Percentiles rank a stretch among this genome's conserved stretches.
Evolutionary conservation across 768 basidiomycete genomes (phyloP).

Genomic region (Auricularia heimuer): DNA sequence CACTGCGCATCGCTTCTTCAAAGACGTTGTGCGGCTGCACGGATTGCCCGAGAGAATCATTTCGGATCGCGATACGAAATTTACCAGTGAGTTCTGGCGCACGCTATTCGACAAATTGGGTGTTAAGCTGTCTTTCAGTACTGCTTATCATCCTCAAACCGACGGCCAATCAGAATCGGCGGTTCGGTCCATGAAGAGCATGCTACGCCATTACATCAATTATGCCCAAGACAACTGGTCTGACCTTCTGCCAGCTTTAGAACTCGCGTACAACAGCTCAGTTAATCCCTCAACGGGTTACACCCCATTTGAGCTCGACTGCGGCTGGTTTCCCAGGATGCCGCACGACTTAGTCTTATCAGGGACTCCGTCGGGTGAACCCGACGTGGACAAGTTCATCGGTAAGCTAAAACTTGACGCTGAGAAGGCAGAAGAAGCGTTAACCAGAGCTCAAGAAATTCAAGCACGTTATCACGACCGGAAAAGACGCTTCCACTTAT

Average conservation of each 20-base stretch:
- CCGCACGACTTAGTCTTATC: not conserved
- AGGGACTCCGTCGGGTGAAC: slow-evolving; percentile 8
- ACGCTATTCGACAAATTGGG: slow-evolving; percentile 14
- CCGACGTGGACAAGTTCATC: not conserved
- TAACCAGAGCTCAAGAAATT: slow-evolving; percentile 11
- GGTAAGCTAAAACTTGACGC: slow-evolving; percentile 12
- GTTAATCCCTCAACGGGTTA: slow-evolving; percentile 18
- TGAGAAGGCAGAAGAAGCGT: slow-evolving; percentile 24
- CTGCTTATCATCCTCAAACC: slow-evolving; percentile 28
- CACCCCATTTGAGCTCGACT: slow-evolving; percentile 18
- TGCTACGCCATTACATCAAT: slow-evolving; percentile 16
- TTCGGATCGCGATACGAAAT: slow-evolving; percentile 25
- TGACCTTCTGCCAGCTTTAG: slow-evolving; percentile 18
- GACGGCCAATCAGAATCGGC: slow-evolving; percentile 19
- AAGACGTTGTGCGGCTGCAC: slow-evolving; percentile 16
- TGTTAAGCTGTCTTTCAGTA: slow-evolving; percentile 23
- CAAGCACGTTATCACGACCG: not conserved
- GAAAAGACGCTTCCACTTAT: slow-evolving; percentile 10
- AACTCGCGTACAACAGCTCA: slow-evolving; percentile 26
- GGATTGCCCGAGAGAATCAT: slow-evolving; percentile 23
- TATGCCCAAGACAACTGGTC: slow-evolving; percentile 26
- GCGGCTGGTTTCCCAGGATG: not conserved
- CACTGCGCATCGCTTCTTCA: slow-evolving; percentile 17
- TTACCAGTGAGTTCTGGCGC: slow-evolving; percentile 25
- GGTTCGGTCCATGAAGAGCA: slow-evolving; percentile 5